These are phyloP conservation scores for Sicyos edulis DNA, from an alignment of 306 rosid species.

Conservation along the genomic window DNA sequence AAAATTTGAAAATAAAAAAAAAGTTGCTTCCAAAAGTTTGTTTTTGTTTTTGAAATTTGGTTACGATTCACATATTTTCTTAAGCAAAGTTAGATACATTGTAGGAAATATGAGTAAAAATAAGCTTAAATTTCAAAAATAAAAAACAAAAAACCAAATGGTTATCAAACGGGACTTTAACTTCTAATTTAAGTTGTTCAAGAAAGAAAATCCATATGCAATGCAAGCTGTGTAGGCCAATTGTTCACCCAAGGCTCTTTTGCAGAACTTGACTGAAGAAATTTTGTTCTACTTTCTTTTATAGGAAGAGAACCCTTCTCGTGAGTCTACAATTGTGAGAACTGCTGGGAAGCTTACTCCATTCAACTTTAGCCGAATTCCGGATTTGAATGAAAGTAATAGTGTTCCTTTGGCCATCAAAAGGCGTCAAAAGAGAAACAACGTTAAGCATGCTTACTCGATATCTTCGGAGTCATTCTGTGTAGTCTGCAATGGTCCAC, in stretches of 20 bases:
- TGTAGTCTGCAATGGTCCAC: slow-evolving; percentile 70
- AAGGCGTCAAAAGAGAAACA: slow-evolving; percentile 85
- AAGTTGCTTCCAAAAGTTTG: no score
- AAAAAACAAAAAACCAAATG: no score
- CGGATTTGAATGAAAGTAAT: slow-evolving; percentile 51
- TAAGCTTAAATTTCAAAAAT: no score
- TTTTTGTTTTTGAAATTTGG: no score
- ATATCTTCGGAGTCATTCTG: slow-evolving; percentile 76
- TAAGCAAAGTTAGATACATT: no score
- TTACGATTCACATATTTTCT: no score
- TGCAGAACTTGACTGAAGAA: slow-evolving; percentile 16
- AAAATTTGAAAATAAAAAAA: no score
- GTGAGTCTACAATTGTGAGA: slow-evolving; percentile 85
- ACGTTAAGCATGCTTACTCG: slow-evolving; percentile 57
- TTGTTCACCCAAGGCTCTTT: neutral
- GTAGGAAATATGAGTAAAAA: no score
- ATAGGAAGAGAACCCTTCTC: slow-evolving; percentile 91
- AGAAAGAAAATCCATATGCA: no score
- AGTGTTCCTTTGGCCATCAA: slow-evolving; percentile 62
- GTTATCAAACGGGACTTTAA: no score
- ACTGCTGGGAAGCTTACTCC: slow-evolving; percentile 95
- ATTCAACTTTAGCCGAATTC: slow-evolving; percentile 79
- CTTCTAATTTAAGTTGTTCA: no score
- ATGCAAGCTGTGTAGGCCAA: no score
- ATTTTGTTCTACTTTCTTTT: slow-evolving; percentile 14